These are phyloP conservation scores for Colletotrichum phormii DNA, from an alignment of 2,329 filamentous ascomycete species.

Conservation along the genomic window DNA sequence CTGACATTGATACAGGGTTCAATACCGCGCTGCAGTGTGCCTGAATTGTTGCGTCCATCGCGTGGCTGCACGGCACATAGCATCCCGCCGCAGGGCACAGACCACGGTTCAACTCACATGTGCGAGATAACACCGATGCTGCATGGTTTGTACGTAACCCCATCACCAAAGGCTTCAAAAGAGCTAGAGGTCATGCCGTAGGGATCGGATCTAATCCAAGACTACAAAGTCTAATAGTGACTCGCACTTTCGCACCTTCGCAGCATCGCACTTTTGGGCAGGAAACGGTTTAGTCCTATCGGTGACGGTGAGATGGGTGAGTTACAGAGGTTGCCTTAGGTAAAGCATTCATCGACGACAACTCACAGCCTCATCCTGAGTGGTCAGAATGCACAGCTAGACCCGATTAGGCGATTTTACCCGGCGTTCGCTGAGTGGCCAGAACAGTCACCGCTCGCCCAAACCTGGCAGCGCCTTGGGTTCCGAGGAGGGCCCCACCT, in stretches of 20 bases:
- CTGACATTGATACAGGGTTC: neutral
- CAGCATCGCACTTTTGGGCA: neutral
- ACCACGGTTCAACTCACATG: no score
- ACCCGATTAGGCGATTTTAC: conserved; percentile 9
- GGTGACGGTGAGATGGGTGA: neutral
- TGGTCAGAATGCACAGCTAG: neutral
- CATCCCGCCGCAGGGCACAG: neutral
- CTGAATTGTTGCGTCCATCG: neutral
- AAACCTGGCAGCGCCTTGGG: neutral
- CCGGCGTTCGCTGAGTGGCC: neutral
- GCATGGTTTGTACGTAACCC: neutral
- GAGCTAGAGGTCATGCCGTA: neutral
- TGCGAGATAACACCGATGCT: neutral
- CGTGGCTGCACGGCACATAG: neutral
- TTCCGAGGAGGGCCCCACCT: conserved; percentile 2
- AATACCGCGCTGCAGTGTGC: neutral
- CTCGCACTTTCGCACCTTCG: neutral
- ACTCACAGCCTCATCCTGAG: neutral
- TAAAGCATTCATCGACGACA: neutral
- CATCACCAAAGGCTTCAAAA: neutral
- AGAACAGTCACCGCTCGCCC: conserved; percentile 3
- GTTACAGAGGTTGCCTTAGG: neutral
- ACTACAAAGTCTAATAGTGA: neutral
- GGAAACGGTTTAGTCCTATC: neutral
- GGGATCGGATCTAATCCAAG: neutral